Evolutionary conservation across 1,139 yeast genomes (phyloP), one percentile per base, ranked within the genome.

Genomic region (Eremothecium coryli): DNA sequence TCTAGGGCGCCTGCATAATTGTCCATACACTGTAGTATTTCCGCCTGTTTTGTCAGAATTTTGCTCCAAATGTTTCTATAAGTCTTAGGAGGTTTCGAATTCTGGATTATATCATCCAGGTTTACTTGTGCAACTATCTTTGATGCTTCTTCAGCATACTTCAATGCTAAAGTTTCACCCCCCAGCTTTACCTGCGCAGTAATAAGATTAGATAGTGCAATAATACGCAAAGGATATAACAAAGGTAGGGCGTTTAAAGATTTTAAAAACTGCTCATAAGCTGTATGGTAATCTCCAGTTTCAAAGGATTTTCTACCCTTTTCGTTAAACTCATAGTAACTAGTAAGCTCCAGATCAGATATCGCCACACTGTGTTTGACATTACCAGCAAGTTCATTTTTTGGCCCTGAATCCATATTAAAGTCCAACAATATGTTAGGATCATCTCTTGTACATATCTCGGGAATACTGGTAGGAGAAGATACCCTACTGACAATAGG

Each of bases 21-120:
- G 50, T 93, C 98, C 42, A 77, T 54, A 58, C 76, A 73, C 56
- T 93, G 98, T 31, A 76, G 65, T 1, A 88, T 78, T 50, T 90
- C 96, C 0, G 96, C 97, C 46, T 75, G 72, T 41, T 82, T 73
- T 3, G 70, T 60, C 31, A 76, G 55, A 23, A 88, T 64, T 55
- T 86, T 88, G 17, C 70, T 61, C 78, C 86, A 84, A 61, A 93
- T 76, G 17, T 74, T 76, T 48, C 72, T 75, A 44, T 78, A 66
- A 0, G 71, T 57, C 52, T 80, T 85, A 5, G 69, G 73, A 3
- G 69, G 69, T 34, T 69, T 73, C 20, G 69, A 60, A 11, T 54
- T 51, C 35, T 60, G 66, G 13, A 54, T 46, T 44, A 7, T 40
- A 36, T 29, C 64, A 46, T 23, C 38, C 48, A 46, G 29, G 15